These are phyloP conservation scores for Rhodotorula sp. DNA, from an alignment of 1,284 basidiomycete species.

Conservation along the genomic window DNA sequence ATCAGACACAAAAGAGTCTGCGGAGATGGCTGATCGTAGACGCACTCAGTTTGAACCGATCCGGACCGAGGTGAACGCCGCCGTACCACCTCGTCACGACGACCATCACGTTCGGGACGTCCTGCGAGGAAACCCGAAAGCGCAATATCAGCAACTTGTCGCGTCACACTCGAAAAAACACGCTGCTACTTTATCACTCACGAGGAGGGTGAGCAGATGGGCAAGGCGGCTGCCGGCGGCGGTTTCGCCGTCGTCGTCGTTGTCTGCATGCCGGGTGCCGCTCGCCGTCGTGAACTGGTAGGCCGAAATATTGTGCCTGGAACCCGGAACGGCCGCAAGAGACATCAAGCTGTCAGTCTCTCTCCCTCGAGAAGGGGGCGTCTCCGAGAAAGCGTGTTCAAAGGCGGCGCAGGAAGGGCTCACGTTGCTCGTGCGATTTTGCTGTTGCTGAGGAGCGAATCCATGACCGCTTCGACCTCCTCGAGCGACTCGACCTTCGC, in stretches of 20 bases:
- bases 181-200: slow-evolving; percentile 49
- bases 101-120: slow-evolving; percentile 65
- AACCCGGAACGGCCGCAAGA: not conserved
- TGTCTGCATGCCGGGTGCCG: slow-evolving; percentile 56
- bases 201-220: slow-evolving; percentile 82
- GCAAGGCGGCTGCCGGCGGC: slow-evolving; percentile 83
- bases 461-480: slow-evolving; percentile 37
- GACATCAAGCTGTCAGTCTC: no score
- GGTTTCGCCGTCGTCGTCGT: slow-evolving; percentile 89
- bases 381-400: no score
- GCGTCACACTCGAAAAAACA: no score
- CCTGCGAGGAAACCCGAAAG: slow-evolving; percentile 14
- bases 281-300: slow-evolving; percentile 21
- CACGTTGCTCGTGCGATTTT: slow-evolving; percentile 37
- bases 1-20: no score
- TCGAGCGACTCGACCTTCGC: slow-evolving; percentile 28
- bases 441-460: slow-evolving; percentile 29
- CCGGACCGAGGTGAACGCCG: slow-evolving; percentile 57
- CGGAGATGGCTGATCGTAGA: not conserved
- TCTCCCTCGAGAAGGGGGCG: no score
- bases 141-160: not conserved
- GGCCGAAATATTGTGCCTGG: slow-evolving; percentile 39
- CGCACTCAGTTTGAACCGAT: slow-evolving; percentile 68
- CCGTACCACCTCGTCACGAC: slow-evolving; percentile 60
- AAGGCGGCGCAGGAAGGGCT: not conserved